phyloP scores from a whole-genome alignment of 2,329 filamentous ascomycete species.

The Fusarium palustre region DNA sequence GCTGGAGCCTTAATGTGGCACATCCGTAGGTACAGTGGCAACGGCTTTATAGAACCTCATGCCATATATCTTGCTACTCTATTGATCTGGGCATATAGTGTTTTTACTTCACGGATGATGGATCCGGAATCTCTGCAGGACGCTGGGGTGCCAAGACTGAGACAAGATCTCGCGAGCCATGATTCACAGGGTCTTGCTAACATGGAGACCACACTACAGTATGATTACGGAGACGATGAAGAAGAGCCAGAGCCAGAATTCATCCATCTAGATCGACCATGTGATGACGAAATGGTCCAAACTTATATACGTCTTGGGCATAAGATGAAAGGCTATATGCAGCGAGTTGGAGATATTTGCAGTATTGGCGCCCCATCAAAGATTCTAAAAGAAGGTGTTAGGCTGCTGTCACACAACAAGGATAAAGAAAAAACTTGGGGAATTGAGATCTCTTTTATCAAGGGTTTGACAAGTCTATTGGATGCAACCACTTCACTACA shows the following conservation, averaged over 20 bases:
- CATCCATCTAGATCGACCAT: conserved; percentile 34
- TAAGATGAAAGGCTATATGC: conserved; percentile 31
- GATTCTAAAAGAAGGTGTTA: conserved; percentile 32
- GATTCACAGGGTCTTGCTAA: background rate
- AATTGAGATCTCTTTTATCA: conserved; percentile 10
- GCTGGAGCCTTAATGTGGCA: conserved; percentile 37
- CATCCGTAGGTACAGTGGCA: conserved; percentile 33
- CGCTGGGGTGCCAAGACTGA: background rate
- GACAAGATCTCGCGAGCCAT: background rate
- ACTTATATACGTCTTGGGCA: conserved; percentile 32
- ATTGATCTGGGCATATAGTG: conserved; percentile 29
- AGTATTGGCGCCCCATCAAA: conserved; percentile 19
- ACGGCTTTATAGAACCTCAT: conserved; percentile 32
- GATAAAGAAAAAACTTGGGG: conserved; percentile 14
- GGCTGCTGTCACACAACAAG: conserved; percentile 15
- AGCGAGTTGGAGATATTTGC: conserved; percentile 31
- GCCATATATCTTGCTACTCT: conserved; percentile 32
- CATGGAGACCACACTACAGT: no score
- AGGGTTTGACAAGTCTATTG: conserved; percentile 9
- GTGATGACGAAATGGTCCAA: conserved; percentile 40
- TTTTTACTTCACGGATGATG: conserved; percentile 4
- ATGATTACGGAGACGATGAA: background rate
- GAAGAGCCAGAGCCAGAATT: conserved; percentile 29
- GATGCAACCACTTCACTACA: background rate
- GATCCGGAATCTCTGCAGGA: background rate